A percentile compares a stretch with the other conserved stretches of the same genome.
Conservation (phyloP, 2,329 filamentous ascomycete genomes). For the Madurella mycetomatis region DNA sequence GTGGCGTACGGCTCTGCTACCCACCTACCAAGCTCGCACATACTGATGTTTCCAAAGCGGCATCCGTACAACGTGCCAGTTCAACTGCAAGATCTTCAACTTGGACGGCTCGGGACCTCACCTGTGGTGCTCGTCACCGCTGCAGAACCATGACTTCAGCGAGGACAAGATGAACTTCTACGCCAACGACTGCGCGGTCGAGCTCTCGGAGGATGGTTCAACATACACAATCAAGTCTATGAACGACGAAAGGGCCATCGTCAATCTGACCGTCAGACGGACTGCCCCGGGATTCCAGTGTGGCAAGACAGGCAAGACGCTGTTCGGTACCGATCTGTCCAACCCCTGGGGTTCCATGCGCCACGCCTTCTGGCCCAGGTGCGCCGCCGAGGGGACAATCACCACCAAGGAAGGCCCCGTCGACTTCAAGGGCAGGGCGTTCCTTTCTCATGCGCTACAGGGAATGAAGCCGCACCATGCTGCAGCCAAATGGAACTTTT, state of each 20-base stretch:
- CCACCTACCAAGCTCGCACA: not conserved
- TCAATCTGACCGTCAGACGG: conserved; percentile 79
- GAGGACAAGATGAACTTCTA: conserved; percentile 79
- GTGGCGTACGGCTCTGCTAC: conserved; percentile 63
- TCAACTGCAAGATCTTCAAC: conserved; percentile 91
- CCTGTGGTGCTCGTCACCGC: conserved; percentile 78
- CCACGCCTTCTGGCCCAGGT: conserved; percentile 92
- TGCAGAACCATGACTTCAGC: conserved; percentile 77
- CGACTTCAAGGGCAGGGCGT: conserved; percentile 73
- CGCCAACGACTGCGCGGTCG: conserved; percentile 78
- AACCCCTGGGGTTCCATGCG: conserved; percentile 91
- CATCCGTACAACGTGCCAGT: conserved; percentile 84
- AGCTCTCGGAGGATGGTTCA: conserved; percentile 78
- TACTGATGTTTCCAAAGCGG: conserved; percentile 53
- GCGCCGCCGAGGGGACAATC: conserved; percentile 75
- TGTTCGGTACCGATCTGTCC: conserved; percentile 78
- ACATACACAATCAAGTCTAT: conserved; percentile 87
- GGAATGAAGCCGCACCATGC: conserved; percentile 99
- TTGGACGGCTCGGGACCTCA: conserved; percentile 66
- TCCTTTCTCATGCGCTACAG: conserved; percentile 83
- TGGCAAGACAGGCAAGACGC: conserved; percentile 77
- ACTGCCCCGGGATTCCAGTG: conserved; percentile 75
- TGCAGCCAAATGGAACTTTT: conserved; percentile 88
- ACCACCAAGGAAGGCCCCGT: conserved; percentile 76
- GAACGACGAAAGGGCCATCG: conserved; percentile 71